These are phyloP conservation scores for Cairneyella variabilis DNA, from an alignment of 495 filamentous ascomycete species.

Conservation along the genomic window DNA sequence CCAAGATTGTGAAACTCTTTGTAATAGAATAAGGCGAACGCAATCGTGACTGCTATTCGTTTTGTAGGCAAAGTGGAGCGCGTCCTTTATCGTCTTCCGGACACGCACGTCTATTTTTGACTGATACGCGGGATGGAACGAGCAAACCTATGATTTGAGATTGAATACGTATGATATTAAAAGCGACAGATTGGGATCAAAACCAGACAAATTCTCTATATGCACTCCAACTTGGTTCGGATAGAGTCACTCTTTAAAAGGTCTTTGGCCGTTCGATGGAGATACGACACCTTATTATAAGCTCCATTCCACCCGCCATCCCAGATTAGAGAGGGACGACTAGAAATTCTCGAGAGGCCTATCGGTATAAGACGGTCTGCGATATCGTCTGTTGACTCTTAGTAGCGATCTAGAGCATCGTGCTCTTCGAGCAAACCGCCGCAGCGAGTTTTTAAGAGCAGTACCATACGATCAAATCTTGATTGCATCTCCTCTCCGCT, in stretches of 20 bases:
- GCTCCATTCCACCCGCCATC: not conserved
- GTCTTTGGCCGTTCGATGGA: constrained; percentile 19
- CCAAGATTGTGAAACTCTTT: too few species aligned
- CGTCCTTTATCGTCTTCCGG: too few species aligned
- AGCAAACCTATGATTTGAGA: too few species aligned
- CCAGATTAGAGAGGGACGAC: too few species aligned
- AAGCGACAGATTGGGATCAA: constrained; percentile 22
- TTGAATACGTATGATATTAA: constrained; percentile 20
- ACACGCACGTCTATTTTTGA: too few species aligned
- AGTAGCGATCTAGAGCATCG: not conserved
- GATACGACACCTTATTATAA: constrained; percentile 10
- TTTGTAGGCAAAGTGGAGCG: too few species aligned
- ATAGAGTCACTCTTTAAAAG: not conserved
- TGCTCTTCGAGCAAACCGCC: constrained; percentile 10
- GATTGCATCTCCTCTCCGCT: not conserved
- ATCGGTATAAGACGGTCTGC: not conserved
- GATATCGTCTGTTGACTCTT: not conserved
- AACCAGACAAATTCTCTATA: not conserved
- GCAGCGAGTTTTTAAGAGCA: constrained; percentile 2
- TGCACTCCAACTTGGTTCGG: not conserved
- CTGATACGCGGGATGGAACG: too few species aligned
- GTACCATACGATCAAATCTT: not conserved
- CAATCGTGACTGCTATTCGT: too few species aligned
- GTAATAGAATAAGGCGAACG: too few species aligned
- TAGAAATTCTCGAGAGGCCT: too few species aligned